A percentile compares a stretch with the other conserved stretches of the same genome.
These are phyloP conservation scores for Trichoderma simmonsii DNA, from an alignment of 2,329 filamentous ascomycete genomes.

Conservation along the genomic window DNA sequence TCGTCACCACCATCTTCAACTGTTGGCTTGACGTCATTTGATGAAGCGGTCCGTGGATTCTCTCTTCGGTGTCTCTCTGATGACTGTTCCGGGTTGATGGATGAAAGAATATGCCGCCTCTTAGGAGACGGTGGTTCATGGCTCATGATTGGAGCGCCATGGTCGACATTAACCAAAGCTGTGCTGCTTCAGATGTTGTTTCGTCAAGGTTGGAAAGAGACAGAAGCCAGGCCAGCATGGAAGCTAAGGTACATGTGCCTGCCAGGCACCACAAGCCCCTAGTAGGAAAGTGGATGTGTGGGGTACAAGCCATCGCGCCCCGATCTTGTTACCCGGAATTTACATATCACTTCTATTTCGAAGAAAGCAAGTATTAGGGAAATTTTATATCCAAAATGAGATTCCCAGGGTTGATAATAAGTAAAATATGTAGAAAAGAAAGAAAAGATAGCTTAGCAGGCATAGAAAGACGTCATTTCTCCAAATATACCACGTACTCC, in stretches of 20 bases:
- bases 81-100: constrained; percentile 40
- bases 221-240: neutral
- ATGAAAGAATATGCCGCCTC: constrained; percentile 49
- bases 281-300: neutral
- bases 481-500: neutral
- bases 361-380: no score
- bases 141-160: constrained; percentile 34
- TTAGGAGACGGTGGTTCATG: constrained; percentile 34
- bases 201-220: neutral
- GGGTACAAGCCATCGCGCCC: neutral
- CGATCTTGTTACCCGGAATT: neutral
- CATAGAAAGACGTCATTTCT: neutral
- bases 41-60: neutral
- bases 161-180: neutral
- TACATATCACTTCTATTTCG: no score
- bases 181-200: neutral
- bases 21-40: neutral
- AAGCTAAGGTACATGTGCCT: neutral
- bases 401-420: neutral
- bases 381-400: neutral
- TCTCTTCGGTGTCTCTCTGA: neutral
- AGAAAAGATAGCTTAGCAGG: neutral
- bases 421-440: neutral
- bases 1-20: constrained; percentile 1
- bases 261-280: neutral